Conservation (phyloP, 257 asterid genomes). For the Solanum ahanhuiri region DNA sequence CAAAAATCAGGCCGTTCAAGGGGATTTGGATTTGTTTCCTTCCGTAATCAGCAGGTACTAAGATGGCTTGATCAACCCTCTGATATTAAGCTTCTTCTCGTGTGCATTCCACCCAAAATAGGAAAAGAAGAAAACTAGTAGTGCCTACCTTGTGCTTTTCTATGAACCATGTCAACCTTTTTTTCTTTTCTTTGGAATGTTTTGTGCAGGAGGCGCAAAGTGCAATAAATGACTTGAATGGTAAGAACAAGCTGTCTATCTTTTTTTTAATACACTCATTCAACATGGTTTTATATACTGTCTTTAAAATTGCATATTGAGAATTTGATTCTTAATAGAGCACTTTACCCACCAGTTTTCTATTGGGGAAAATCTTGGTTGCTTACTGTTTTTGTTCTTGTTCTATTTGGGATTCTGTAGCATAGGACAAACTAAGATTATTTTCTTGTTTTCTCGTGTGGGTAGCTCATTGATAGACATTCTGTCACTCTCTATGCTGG, state of each 20-base stretch:
- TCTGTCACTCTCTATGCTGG: background rate
- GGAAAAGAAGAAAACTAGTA: background rate
- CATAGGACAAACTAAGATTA: background rate
- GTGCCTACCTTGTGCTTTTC: background rate
- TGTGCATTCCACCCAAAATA: background rate
- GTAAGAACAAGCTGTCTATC: slow-evolving; percentile 21
- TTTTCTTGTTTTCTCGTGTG: background rate
- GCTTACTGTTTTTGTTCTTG: background rate
- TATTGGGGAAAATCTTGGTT: background rate
- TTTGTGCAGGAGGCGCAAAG: slow-evolving; percentile 66
- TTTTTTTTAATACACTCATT: background rate
- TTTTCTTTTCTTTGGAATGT: background rate
- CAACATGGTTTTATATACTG: background rate
- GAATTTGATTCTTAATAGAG: background rate
- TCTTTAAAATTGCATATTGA: background rate
- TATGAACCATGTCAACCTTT: background rate
- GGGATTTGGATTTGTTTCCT: slow-evolving; percentile 90
- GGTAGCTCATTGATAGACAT: background rate
- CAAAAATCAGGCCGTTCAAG: slow-evolving; percentile 91
- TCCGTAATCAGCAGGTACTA: slow-evolving; percentile 70
- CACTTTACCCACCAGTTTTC: background rate
- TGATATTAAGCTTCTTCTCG: background rate
- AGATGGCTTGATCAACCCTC: background rate
- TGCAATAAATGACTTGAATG: slow-evolving; percentile 67
- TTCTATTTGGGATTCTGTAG: background rate